Evolutionary conservation across 805 yeast genomes (phyloP).

Genomic region (Ogataea methanolica): DNA sequence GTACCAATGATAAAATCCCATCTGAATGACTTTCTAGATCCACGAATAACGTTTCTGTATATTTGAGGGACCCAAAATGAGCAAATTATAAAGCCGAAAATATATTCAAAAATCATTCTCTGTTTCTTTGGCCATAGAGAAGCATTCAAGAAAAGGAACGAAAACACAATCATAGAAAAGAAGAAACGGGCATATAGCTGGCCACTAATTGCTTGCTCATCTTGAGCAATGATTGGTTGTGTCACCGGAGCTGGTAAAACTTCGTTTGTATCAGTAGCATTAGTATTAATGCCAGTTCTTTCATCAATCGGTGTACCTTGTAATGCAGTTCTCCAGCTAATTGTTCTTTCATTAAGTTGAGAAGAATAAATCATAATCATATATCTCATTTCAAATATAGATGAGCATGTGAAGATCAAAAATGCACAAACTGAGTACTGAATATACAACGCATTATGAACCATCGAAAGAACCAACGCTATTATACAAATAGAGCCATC

Average conservation of each 20-base stretch:
- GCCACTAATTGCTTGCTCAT: conserved; percentile 54
- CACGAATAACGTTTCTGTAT: conserved; percentile 67
- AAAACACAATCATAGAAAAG: conserved; percentile 46
- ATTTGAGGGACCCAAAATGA: conserved; percentile 91
- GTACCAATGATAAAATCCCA: conserved; percentile 78
- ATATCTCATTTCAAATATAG: conserved; percentile 72
- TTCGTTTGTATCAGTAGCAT: conserved; percentile 9
- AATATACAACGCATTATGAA: conserved; percentile 54
- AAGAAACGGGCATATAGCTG: conserved; percentile 54
- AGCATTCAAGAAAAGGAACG: conserved; percentile 54
- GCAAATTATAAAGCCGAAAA: conserved; percentile 46
- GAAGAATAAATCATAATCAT: conserved; percentile 61
- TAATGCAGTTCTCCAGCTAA: conserved; percentile 61
- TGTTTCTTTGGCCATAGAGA: conserved; percentile 57
- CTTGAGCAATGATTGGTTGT: conserved; percentile 30
- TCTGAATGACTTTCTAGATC: conserved; percentile 58
- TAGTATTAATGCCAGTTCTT: conserved; percentile 14
- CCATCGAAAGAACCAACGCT: conserved; percentile 53
- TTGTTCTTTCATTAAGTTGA: conserved; percentile 67
- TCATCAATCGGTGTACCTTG: conserved; percentile 53
- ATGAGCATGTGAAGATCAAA: conserved; percentile 61
- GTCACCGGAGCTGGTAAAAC: conserved; percentile 18
- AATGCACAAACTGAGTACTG: conserved; percentile 69
- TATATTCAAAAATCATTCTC: conserved; percentile 54
- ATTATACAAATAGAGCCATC: conserved; percentile 69